These are phyloP conservation scores for Pulveroboletus sp. DNA, from an alignment of 768 basidiomycete genomes.

Conservation along the genomic window DNA sequence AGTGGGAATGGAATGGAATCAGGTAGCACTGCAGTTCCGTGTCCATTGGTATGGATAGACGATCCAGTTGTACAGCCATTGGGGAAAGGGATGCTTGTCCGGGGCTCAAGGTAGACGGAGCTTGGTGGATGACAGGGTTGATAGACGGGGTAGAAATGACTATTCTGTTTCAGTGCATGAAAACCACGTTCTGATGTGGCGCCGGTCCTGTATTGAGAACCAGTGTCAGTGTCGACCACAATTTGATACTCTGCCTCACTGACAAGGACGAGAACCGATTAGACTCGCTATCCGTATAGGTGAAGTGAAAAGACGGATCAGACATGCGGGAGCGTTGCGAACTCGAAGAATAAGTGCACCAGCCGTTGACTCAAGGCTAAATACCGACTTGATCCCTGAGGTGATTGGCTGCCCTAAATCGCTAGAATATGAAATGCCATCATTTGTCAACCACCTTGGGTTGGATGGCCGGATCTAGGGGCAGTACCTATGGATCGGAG, in stretches of 20 bases:
- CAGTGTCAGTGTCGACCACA: conserved; percentile 5
- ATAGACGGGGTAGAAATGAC: neutral
- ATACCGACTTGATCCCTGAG: conserved; percentile 2
- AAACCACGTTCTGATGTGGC: neutral
- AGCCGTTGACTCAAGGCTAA: neutral
- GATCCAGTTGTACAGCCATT: neutral
- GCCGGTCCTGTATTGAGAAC: conserved; percentile 3
- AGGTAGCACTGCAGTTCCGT: neutral
- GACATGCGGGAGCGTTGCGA: conserved; percentile 6
- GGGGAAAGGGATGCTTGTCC: neutral
- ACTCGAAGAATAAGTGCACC: neutral
- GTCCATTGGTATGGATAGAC: neutral
- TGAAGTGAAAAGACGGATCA: neutral
- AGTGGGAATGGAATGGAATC: neutral
- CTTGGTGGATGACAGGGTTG: neutral
- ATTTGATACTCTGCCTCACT: conserved; percentile 3
- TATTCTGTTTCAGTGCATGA: neutral
- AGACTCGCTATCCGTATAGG: neutral
- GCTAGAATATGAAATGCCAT: neutral
- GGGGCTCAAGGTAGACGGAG: neutral
- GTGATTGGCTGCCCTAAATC: conserved; percentile 12
- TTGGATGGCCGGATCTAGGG: neutral
- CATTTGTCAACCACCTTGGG: neutral
- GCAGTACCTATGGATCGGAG: too few relatives aligned
- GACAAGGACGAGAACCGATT: conserved; percentile 1